Evolutionary conservation across 768 basidiomycete species (phyloP).

Genomic region (Xerocomellus dryophilus): DNA sequence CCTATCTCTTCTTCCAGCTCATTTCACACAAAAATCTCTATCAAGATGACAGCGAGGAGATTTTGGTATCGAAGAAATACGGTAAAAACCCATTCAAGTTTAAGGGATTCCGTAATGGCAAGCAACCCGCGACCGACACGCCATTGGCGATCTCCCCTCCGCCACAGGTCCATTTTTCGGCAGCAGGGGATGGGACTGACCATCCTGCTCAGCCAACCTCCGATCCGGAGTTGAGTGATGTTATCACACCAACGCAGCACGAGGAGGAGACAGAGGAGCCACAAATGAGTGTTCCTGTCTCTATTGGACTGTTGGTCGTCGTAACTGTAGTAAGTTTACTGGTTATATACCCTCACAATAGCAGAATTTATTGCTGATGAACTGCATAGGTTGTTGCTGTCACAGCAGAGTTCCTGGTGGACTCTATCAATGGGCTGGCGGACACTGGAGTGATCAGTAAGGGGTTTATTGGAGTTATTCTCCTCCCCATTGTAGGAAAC

Average conservation of each 20-base stretch:
- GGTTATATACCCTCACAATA: not conserved
- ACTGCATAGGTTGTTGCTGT: conserved; percentile 47
- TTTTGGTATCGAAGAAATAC: conserved; percentile 40
- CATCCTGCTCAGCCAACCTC: not conserved
- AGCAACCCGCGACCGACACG: not conserved
- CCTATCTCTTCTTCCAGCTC: conserved; percentile 74
- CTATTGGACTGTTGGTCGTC: conserved; percentile 46
- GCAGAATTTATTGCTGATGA: not conserved
- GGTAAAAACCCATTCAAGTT: conserved; percentile 37
- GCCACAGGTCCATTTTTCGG: not conserved
- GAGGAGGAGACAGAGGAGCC: conserved; percentile 40
- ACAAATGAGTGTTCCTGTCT: conserved; percentile 53
- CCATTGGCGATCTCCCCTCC: too few species aligned
- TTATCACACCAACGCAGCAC: not conserved
- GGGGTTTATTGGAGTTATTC: conserved; percentile 82
- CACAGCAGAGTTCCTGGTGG: conserved; percentile 67
- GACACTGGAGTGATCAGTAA: conserved; percentile 51
- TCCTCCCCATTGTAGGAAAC: conserved; percentile 90
- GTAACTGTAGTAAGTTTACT: conserved; percentile 58
- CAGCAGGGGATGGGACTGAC: not conserved
- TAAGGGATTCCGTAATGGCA: conserved; percentile 13
- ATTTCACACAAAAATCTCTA: conserved; percentile 77
- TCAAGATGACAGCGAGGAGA: conserved; percentile 40
- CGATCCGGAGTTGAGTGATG: conserved; percentile 13
- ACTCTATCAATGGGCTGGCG: conserved; percentile 76